Base-by-base conservation (phyloP, 768 basidiomycete genomes). In the Suillus subluteus region DNA sequence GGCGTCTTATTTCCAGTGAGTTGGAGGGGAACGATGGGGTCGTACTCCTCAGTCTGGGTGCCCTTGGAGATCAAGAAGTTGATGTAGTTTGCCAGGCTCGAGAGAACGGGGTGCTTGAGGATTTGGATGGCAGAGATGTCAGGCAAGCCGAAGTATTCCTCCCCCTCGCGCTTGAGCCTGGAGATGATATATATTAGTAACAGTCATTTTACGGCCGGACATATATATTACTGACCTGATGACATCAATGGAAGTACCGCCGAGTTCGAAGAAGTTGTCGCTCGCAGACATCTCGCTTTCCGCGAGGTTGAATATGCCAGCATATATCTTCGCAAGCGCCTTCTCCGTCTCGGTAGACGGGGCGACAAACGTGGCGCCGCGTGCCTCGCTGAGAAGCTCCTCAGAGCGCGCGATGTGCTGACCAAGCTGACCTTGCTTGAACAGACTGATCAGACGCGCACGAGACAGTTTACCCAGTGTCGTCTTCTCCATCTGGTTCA, bases 381-480 rank as follows among this genome's bases (percentile, higher is more conserved):
- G 73, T 23, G 75, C 71, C 8, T 66, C 40, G 61, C 64, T 71
- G 38, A 73, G 15, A 54, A 76, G 62, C 50, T 73, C 71, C 52
- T 76, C 73, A 21, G 79, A 70, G 16, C 71, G 74, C 8, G 67
- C 67, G 23, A 78, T 70, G 58, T 79, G 74, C 65, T 70, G 66
- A 12, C 73, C 68, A 62, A 76, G 78, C 16, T 72, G 74, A 2
- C 82, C 82, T 41, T 78, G 70, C 50, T 77, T 73, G 68, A 81
- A 80, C 5, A 75, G 74, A 38, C 72, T 74, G 11, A 78, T 62
- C 18, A 83, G 77, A 54, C 74, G 73, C 26, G 81, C 74, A 15
- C 77, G 75, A 5, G 81, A 83, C 15, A 83, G 75, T 62, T 83
- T 83, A 23, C 82, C 82, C 4, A 83, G 76, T 0, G 82, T 80